Conservation (phyloP, 257 asterid genomes). For the Ballota nigra region DNA sequence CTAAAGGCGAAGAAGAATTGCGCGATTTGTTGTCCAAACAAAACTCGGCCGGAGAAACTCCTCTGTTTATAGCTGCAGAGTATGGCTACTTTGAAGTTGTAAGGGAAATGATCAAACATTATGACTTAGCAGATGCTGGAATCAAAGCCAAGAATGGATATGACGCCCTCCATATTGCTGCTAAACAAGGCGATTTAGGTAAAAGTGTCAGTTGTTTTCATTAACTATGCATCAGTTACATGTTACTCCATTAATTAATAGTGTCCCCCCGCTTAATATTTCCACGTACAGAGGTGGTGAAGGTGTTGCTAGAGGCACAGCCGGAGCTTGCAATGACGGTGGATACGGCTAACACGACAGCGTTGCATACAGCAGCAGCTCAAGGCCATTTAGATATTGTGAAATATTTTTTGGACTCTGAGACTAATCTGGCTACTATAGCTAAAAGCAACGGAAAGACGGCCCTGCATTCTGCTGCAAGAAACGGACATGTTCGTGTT, state of each 20-base stretch:
- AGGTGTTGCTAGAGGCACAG: constrained; percentile 48
- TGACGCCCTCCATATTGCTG: constrained; percentile 61
- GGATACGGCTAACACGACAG: constrained; percentile 47
- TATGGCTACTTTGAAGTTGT: constrained; percentile 50
- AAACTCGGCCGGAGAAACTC: constrained; percentile 53
- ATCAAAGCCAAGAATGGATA: constrained; percentile 56
- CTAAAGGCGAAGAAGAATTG: constrained; percentile 21
- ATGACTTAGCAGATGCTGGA: constrained; percentile 44
- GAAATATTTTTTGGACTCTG: constrained; percentile 38
- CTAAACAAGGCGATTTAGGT: constrained; percentile 63
- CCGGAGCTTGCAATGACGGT: constrained; percentile 60
- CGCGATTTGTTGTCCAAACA: constrained; percentile 28
- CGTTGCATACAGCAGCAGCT: constrained; percentile 50
- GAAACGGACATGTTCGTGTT: constrained; percentile 44
- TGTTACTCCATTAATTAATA: no score
- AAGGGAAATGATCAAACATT: constrained; percentile 44
- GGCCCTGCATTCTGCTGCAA: constrained; percentile 50
- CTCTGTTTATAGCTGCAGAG: constrained; percentile 49
- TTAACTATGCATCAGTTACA: no score
- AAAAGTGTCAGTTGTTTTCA: no score
- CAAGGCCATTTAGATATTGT: constrained; percentile 52
- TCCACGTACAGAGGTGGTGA: constrained; percentile 51
- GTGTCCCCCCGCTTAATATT: no score
- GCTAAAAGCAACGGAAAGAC: constrained; percentile 53
- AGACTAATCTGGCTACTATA: constrained; percentile 42